Evolutionary conservation across 352 stramenopile genomes (phyloP).

Genomic region (Thraustotheca clavata): DNA sequence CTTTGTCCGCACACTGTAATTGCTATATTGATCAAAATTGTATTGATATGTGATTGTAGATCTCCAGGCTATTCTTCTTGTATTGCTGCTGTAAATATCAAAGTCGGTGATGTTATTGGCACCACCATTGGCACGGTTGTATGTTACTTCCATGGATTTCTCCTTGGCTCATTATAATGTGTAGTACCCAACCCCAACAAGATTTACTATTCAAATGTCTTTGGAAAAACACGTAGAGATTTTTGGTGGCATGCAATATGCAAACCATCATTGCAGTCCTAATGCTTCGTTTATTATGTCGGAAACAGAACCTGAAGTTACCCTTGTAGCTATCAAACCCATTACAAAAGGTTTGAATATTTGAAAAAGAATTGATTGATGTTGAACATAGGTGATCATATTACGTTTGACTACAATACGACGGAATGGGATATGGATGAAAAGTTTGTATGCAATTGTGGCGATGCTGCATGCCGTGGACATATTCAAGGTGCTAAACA

Average conservation of each 20-base stretch:
- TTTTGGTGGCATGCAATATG: slow-evolving; percentile 71
- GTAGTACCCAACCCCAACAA: slow-evolving; percentile 52
- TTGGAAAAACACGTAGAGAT: slow-evolving; percentile 77
- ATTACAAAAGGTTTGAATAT: slow-evolving; percentile 39
- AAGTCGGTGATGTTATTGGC: slow-evolving; percentile 55
- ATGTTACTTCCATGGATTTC: slow-evolving; percentile 28
- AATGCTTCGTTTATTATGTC: slow-evolving; percentile 75
- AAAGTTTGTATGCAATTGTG: slow-evolving; percentile 81
- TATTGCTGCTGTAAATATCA: slow-evolving; percentile 58
- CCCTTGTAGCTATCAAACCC: slow-evolving; percentile 65
- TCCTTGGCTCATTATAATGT: not conserved
- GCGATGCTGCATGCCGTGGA: slow-evolving; percentile 43
- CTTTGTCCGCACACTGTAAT: not conserved
- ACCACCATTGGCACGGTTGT: slow-evolving; percentile 59
- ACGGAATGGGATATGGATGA: slow-evolving; percentile 90
- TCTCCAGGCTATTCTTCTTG: slow-evolving; percentile 44
- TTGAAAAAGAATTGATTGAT: not conserved
- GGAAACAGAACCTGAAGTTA: slow-evolving; percentile 57
- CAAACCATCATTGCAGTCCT: slow-evolving; percentile 82
- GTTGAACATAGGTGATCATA: slow-evolving; percentile 10
- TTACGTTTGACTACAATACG: slow-evolving; percentile 65
- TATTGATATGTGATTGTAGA: not conserved
- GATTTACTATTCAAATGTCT: slow-evolving; percentile 78
- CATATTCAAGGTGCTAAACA: slow-evolving; percentile 79
- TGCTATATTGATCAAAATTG: not conserved